These are phyloP conservation scores for Protomyces inundatus DNA, from an alignment of 1,139 yeast species.

Conservation along the genomic window DNA sequence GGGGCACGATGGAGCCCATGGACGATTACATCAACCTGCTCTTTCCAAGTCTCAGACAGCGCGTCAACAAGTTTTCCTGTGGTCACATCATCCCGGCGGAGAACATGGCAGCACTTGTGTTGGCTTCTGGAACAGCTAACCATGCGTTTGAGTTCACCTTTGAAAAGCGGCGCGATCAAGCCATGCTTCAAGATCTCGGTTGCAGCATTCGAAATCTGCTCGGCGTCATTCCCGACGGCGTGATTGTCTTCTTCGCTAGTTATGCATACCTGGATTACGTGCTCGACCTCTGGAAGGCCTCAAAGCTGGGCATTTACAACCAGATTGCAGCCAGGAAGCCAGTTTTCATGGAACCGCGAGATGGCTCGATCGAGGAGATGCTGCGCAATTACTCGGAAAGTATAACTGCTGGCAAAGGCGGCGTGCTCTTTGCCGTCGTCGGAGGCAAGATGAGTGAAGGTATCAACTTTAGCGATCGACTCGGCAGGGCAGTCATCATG, in stretches of 20 bases:
- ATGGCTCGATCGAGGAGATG: constrained; percentile 43
- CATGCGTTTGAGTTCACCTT: constrained; percentile 61
- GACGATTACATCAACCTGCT: constrained; percentile 60
- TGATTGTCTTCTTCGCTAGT: constrained; percentile 76
- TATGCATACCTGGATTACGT: constrained; percentile 61
- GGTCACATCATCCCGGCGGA: constrained; percentile 77
- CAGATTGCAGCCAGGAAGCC: constrained; percentile 31
- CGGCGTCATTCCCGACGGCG: constrained; percentile 60
- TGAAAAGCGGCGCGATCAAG: constrained; percentile 50
- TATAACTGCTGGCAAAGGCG: constrained; percentile 45
- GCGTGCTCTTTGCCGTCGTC: constrained; percentile 74
- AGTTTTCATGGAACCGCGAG: constrained; percentile 43
- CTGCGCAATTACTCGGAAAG: constrained; percentile 49
- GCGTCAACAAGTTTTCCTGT: constrained; percentile 59
- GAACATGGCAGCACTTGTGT: constrained; percentile 58
- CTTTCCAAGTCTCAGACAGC: constrained; percentile 53
- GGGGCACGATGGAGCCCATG: constrained; percentile 96
- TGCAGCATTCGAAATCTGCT: constrained; percentile 45
- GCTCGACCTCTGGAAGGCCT: constrained; percentile 49
- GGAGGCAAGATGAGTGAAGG: constrained; percentile 96
- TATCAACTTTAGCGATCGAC: constrained; percentile 76
- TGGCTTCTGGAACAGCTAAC: constrained; percentile 40
- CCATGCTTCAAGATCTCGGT: constrained; percentile 53
- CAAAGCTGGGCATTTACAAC: not conserved
- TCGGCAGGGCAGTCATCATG: constrained; percentile 84